phyloP scores from a whole-genome alignment of 2,329 filamentous ascomycete genomes.

The Neonectria punicea region DNA sequence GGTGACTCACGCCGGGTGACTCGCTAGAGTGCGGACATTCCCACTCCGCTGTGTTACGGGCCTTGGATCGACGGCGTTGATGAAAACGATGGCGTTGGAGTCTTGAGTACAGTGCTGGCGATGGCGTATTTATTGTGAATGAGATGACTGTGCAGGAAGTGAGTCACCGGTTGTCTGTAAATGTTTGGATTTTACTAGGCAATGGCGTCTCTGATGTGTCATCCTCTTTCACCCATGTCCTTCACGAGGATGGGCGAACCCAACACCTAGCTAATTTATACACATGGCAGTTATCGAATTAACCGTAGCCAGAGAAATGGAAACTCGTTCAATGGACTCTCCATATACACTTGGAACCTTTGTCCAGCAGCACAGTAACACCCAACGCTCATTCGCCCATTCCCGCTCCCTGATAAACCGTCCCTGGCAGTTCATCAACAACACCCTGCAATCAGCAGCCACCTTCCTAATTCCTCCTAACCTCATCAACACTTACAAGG shows the following conservation, averaged over 20 bases:
- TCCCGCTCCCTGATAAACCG: too few relatives aligned
- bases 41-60: background rate
- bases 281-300: too few relatives aligned
- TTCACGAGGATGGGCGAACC: too few relatives aligned
- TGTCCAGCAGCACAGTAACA: background rate
- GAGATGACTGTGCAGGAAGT: background rate
- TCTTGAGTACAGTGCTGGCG: background rate
- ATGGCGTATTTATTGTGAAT: background rate
- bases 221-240: too few relatives aligned
- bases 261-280: too few relatives aligned
- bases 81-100: background rate
- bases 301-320: too few relatives aligned
- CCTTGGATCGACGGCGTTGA: background rate
- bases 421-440: too few relatives aligned
- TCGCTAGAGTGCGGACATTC: constrained; percentile 8
- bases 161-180: background rate
- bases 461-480: constrained; percentile 34
- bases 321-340: too few relatives aligned
- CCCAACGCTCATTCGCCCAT: too few relatives aligned
- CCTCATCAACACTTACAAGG: background rate
- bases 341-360: background rate
- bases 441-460: background rate
- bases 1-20: constrained; percentile 43
- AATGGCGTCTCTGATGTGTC: too few relatives aligned
- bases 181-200: too few relatives aligned